Evolutionary conservation across 441 rosid genomes (phyloP).

Genomic region (Populus hybrid): DNA sequence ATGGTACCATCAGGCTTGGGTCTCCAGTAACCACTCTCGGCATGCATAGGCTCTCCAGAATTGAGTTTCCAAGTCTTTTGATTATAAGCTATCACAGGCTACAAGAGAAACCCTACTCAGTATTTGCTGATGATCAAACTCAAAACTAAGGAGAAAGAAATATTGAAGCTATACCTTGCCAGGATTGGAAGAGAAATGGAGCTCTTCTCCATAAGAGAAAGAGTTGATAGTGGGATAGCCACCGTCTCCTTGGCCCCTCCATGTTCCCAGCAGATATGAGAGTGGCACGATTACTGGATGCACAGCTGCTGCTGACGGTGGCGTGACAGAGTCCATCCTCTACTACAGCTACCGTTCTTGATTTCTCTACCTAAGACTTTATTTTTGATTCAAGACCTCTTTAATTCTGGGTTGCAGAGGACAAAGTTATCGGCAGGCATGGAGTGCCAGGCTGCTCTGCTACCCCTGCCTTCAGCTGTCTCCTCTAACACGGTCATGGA

Average conservation of each 20-base stretch:
- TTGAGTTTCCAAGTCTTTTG: conserved; percentile 68
- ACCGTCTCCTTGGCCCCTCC: conserved; percentile 78
- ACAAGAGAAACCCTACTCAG: not conserved
- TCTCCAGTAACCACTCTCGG: conserved; percentile 73
- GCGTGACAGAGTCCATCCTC: conserved; percentile 5
- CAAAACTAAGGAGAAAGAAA: not conserved
- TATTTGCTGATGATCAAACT: not conserved
- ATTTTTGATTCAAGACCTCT: too few relatives aligned
- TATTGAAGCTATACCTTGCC: conserved; percentile 38
- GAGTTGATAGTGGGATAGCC: conserved; percentile 57
- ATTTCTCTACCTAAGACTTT: not conserved
- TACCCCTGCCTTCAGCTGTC: not conserved
- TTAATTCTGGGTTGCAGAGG: not conserved
- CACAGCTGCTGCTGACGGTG: conserved; percentile 12
- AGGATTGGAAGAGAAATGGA: conserved; percentile 50
- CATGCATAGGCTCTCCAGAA: conserved; percentile 76
- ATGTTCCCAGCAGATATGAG: conserved; percentile 57
- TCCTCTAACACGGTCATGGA: not conserved
- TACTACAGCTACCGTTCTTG: not conserved
- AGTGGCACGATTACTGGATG: conserved; percentile 60
- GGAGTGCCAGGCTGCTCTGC: not conserved
- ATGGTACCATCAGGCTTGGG: conserved; percentile 66
- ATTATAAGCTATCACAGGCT: conserved; percentile 68
- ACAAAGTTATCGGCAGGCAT: not conserved
- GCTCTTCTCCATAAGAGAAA: conserved; percentile 70